Conservation (phyloP, 1,284 basidiomycete species). For the Cryptococcus maquisensis region DNA sequence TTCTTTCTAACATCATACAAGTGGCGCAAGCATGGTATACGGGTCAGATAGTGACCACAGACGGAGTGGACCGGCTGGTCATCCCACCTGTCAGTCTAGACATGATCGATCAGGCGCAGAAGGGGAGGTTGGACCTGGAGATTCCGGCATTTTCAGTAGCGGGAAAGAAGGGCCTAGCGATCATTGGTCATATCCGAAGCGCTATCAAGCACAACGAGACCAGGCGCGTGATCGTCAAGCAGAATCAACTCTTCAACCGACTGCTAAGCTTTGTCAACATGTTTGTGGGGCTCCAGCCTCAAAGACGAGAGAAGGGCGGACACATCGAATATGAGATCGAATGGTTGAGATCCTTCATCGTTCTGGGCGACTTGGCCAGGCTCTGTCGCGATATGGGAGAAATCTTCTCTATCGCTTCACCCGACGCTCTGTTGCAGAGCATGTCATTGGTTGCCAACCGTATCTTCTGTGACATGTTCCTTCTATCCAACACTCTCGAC, state of each 20-base stretch:
- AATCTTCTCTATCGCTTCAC: slow-evolving; percentile 58
- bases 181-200: slow-evolving; percentile 69
- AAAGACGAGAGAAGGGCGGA: slow-evolving; percentile 69
- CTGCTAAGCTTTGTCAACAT: slow-evolving; percentile 65
- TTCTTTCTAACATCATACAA: slow-evolving; percentile 70
- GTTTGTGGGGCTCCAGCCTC: slow-evolving; percentile 87
- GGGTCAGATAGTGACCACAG: slow-evolving; percentile 59
- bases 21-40: slow-evolving; percentile 86
- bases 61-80: slow-evolving; percentile 28
- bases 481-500: slow-evolving; percentile 54
- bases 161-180: slow-evolving; percentile 86
- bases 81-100: slow-evolving; percentile 14
- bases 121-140: slow-evolving; percentile 64
- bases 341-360: slow-evolving; percentile 90
- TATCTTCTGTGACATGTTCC: slow-evolving; percentile 60
- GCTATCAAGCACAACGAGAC: slow-evolving; percentile 68
- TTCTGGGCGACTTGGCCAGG: slow-evolving; percentile 79
- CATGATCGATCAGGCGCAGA: slow-evolving; percentile 17
- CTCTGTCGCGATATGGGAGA: slow-evolving; percentile 84
- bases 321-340: slow-evolving; percentile 95
- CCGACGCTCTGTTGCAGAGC: slow-evolving; percentile 62
- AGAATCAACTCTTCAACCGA: slow-evolving; percentile 59
- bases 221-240: slow-evolving; percentile 66
- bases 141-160: slow-evolving; percentile 67
- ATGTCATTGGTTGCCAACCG: slow-evolving; percentile 67